phyloP scores from a whole-genome alignment of 257 asterid genomes.

The Prunella vulgaris region DNA sequence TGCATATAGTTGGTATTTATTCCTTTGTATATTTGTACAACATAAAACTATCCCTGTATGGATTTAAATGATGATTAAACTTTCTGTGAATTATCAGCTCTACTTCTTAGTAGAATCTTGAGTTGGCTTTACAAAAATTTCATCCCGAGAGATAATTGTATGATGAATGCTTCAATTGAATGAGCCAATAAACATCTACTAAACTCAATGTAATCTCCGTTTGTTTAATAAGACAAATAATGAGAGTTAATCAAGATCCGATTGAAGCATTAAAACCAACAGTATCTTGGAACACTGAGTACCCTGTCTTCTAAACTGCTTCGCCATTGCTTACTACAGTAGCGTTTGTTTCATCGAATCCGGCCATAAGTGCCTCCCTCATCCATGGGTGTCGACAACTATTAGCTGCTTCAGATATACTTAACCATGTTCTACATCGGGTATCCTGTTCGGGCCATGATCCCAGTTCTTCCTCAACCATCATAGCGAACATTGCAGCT shows the following conservation, averaged over 20 bases:
- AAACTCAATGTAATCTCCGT: background rate
- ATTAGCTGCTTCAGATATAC: conserved; percentile 26
- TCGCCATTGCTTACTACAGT: background rate
- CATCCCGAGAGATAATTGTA: background rate
- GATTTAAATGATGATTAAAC: background rate
- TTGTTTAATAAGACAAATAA: background rate
- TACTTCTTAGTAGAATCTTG: background rate
- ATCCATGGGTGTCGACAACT: conserved; percentile 34
- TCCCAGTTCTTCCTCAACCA: conserved; percentile 29
- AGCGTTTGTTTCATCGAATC: background rate
- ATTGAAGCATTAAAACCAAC: background rate
- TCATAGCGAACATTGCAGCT: conserved; percentile 35
- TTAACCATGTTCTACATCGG: conserved; percentile 31
- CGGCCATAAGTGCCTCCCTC: conserved; percentile 26
- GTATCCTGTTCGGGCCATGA: conserved; percentile 35
- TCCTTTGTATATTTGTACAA: conserved; percentile 30
- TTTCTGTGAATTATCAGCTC: conserved; percentile 13
- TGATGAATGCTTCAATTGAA: background rate
- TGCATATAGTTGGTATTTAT: conserved; percentile 30
- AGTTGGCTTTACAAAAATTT: background rate
- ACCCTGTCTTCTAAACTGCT: background rate
- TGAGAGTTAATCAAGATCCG: background rate
- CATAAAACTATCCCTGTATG: conserved; percentile 18
- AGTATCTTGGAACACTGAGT: background rate
- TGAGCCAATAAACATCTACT: background rate